Conservation (phyloP, 1,284 basidiomycete species). For the Quambalaria eucalypti region DNA sequence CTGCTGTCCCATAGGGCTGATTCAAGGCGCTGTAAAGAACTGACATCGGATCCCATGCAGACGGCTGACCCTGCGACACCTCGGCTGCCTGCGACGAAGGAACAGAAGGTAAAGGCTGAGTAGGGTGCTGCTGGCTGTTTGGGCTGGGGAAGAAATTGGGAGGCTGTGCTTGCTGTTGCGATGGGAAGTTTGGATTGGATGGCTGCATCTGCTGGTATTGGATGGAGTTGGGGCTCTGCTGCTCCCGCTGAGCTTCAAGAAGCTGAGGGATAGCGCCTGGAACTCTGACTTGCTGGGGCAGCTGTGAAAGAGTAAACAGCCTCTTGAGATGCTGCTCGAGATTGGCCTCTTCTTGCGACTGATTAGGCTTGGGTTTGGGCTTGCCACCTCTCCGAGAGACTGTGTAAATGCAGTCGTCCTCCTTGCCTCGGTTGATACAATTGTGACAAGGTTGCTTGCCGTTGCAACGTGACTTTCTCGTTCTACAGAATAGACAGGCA, state of each 20-base stretch:
- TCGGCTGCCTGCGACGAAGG: not conserved
- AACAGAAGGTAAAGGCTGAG: no score
- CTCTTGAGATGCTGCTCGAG: conserved; percentile 29
- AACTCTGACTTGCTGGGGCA: conserved; percentile 27
- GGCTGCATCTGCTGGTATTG: not conserved
- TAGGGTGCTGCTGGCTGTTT: no score
- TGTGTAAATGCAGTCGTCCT: conserved; percentile 36
- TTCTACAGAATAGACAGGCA: not conserved
- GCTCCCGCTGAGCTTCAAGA: conserved; percentile 2
- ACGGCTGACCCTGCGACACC: not conserved
- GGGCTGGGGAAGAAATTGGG: not conserved
- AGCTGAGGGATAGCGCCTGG: conserved; percentile 21
- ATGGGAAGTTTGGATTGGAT: no score
- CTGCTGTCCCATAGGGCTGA: not conserved
- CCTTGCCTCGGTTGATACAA: conserved; percentile 23
- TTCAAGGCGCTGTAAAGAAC: not conserved
- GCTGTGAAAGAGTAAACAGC: conserved; percentile 30
- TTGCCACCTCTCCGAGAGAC: conserved; percentile 36
- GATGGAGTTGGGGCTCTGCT: not conserved
- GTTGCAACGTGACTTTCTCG: conserved; percentile 34
- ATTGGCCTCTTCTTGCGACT: conserved; percentile 7
- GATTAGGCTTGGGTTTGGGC: conserved; percentile 28
- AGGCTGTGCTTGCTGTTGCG: conserved; percentile 2
- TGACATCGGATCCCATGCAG: not conserved
- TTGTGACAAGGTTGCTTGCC: conserved; percentile 37